Base-by-base conservation (phyloP, 305 asterid species). In the Fraxinus ornus region DNA sequence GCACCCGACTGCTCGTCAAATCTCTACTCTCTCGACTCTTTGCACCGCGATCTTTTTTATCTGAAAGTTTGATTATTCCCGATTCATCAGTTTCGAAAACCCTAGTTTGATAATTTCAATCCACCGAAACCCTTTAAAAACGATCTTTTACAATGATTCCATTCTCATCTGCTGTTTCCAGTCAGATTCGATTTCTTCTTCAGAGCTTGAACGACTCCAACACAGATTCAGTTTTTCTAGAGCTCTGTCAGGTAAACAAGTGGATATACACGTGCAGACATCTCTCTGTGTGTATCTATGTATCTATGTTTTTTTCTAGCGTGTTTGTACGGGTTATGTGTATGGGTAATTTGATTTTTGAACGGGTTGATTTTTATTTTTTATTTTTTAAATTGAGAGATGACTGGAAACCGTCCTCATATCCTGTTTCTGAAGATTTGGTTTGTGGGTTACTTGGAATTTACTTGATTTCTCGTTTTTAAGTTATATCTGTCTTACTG, bases 111-210 rank as follows among this genome's bases (percentile, higher is more conserved):
- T 10, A 68, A 13, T 68, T 70, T 28, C 75, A 28, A 13, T 13
- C 32, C 75, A 30, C 41, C 5, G 75, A 70, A 70, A 30, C 10
- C 37, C 10, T 30, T 62, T 22, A 24, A 80, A 49, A 5, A 30
- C 7, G 22, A 30, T 28, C 41, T 5, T 70, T 30, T 12, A 78
- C 75, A 78, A 94, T 94, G 99, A 88, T 91, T 86, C 95, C 94
- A 72, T 88, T 91, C 36, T 85, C 92, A 36, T 88, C 96, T 78
- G 84, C 89, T 71, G 80, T 86, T 76, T 84, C 96, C 71, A 30
- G 88, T 77, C 98, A 96, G 87, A 91, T 96, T 87, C 92, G 97
- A 83, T 90, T 88, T 85, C 87, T 94, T 88, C 94, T 97, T 3
- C 91, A 89, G 80, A 87, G 91, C 86, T 80, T 94, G 93, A 87